Conservation (phyloP, 495 filamentous ascomycete species). For the Trypethelium eluteriae region DNA sequence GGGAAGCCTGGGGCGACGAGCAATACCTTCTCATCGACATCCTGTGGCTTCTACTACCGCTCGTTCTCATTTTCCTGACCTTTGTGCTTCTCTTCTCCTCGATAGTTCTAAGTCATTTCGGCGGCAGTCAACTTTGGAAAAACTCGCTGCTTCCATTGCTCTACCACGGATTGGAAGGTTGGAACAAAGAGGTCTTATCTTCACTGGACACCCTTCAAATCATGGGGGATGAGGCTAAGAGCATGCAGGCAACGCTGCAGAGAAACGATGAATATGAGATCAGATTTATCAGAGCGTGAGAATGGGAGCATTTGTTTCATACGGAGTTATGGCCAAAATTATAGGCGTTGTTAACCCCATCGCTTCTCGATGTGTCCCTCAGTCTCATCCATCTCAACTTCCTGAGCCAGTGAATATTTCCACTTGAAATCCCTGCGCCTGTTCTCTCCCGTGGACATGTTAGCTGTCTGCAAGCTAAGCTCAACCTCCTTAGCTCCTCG, state of each 20-base stretch:
- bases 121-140: not conserved
- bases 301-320: not conserved
- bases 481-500: constrained; percentile 13
- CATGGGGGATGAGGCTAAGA: not conserved
- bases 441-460: not conserved
- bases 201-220: not conserved
- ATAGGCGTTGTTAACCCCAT: not conserved
- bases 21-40: not conserved
- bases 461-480: constrained; percentile 26
- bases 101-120: not conserved
- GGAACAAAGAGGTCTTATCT: not conserved
- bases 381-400: not conserved
- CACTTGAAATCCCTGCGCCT: not conserved
- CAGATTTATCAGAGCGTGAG: not conserved
- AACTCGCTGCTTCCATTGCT: not conserved
- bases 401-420: not conserved
- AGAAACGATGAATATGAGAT: not conserved
- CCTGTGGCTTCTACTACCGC: not conserved
- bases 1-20: not conserved
- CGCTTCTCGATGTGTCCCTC: not conserved
- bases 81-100: not conserved
- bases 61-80: not conserved
- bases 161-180: not conserved
- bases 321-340: not conserved
- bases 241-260: not conserved